Evolutionary conservation across 306 rosid species (phyloP), one percentile per base, ranked within the genome.

Genomic region (Herpetospermum pedunculosum): DNA sequence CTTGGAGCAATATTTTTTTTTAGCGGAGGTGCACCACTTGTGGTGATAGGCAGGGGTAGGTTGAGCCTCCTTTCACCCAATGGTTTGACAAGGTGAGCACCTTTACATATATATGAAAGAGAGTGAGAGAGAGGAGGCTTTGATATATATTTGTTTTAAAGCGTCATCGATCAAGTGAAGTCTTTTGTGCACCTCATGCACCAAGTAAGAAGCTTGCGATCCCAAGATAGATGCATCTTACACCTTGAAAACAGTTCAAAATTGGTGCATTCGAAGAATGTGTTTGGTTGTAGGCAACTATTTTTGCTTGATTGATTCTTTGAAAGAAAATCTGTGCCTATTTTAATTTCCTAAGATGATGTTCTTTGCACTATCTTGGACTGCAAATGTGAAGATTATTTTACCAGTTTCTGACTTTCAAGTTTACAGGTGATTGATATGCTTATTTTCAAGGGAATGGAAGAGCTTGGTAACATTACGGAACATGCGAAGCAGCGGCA

Each of bases 401-500:
- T 38, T 70, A 54, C 43, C 38, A 38, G 15, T 26, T 69, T 60
- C 78, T 81, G 59, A 81, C 73, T 80, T 75, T 55, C 34, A 46
- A 69, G 69, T 71, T 43, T 85, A 43, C 90, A 94, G 99, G 96
- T 94, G 82, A 86, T 94, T 68, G 99, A 94, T 70, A 85, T 94
- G 91, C 86, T 94, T 83, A 82, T 94, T 50, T 89, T 94, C 91
- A 94, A 94, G 86, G 99, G 82, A 68, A 68, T 74, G 78, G 99
- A 91, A 83, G 99, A 91, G 91, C 86, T 94, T 74, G 83, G 77
- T 50, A 90, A 89, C 81, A 77, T 94, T 43, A 84, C 82, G 72
- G 81, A 94, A 67, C 97, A 91, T 76, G 88, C 97, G 76, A 91
- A 94, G 95, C 97, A 91, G 78, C 90, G 99, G 77, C 99, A 94